Evolutionary conservation across 768 basidiomycete species (phyloP), one percentile per base, ranked within the genome.

Genomic region (Leucocoprinus leucothites): DNA sequence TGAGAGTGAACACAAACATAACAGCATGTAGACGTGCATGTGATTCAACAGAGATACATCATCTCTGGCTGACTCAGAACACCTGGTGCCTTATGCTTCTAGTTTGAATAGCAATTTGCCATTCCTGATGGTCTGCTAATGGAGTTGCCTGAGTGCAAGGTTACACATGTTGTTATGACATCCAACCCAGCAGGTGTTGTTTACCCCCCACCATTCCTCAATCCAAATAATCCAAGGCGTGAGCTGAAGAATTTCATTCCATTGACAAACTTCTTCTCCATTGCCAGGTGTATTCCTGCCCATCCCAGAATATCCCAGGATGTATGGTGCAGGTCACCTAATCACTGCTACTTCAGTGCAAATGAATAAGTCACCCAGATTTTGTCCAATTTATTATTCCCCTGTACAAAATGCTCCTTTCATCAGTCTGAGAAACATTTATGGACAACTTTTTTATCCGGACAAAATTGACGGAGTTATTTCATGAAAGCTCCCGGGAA

Each of bases 211-310:
- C 52, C 52, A 19, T 28, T 45, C 9, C 45, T 47, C 44, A 25
- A 45, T 47, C 41, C 52, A 53, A 34, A 36, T 53, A 40, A 34
- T 53, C 52, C 52, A 45, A 53, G 52, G 52, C 44, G 44, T 45
- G 44, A 53, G 43, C 43, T 53, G 34, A 28, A 24, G 43, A 26
- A 28, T 38, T 38, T 18, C 44, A 38, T 13, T 53, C 38, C 38
- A 35, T 53, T 53, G 52, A 45, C 45, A 42, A 46, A 24, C 52
- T 53, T 53, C 52, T 53, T 46, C 35, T 53, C 28, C 52, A 47
- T 53, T 44, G 34, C 45, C 28, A 35, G 52, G 44, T 43, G 52
- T 47, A 40, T n/a, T n/a, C n/a, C n/a, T n/a, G n/a, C n/a, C n/a
- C n/a, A n/a, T n/a, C n/a, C n/a, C n/a, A n/a, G n/a, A 24, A n/a